Conservation (phyloP, 306 rosid species). For the Potentilla sterilis region DNA sequence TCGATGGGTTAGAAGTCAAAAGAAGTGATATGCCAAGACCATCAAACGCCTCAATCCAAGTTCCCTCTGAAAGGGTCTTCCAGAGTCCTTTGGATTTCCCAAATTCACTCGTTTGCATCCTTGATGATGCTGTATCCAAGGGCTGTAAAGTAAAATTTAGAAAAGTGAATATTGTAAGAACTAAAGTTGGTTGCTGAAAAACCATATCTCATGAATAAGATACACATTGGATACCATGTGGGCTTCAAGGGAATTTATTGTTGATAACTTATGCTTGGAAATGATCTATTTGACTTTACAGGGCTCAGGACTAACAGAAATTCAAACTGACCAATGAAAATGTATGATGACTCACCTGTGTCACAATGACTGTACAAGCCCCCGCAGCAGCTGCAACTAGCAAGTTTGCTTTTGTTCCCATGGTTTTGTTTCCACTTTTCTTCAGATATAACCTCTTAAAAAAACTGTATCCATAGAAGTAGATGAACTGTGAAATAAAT, state of each 20-base stretch:
- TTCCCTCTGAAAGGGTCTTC: slow-evolving; percentile 82
- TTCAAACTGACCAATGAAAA: neutral
- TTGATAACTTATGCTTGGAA: neutral
- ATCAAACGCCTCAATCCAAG: slow-evolving; percentile 80
- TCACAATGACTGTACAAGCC: slow-evolving; percentile 71
- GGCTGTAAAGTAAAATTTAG: slow-evolving; percentile 55
- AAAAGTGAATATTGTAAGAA: slow-evolving; percentile 24
- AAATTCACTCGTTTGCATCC: slow-evolving; percentile 95
- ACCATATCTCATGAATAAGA: neutral
- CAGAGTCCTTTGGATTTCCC: slow-evolving; percentile 93
- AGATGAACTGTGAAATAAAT: slow-evolving; percentile 68
- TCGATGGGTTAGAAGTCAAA: slow-evolving; percentile 89
- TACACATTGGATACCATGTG: neutral
- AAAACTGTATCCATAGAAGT: slow-evolving; percentile 96
- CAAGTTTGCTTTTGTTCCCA: slow-evolving; percentile 83
- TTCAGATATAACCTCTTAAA: slow-evolving; percentile 70
- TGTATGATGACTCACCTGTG: slow-evolving; percentile 47
- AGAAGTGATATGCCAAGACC: slow-evolving; percentile 93
- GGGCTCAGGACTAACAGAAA: neutral
- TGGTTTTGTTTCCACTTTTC: slow-evolving; percentile 62
- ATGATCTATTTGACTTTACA: neutral
- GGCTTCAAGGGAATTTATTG: neutral
- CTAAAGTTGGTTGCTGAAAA: slow-evolving; percentile 5
- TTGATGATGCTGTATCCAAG: slow-evolving; percentile 83
- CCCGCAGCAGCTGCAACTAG: slow-evolving; percentile 82